Evolutionary conservation across 108 stramenopile species (phyloP), one percentile per base, ranked within the genome.

Genomic region (Pseudonitzschia multistriata): DNA sequence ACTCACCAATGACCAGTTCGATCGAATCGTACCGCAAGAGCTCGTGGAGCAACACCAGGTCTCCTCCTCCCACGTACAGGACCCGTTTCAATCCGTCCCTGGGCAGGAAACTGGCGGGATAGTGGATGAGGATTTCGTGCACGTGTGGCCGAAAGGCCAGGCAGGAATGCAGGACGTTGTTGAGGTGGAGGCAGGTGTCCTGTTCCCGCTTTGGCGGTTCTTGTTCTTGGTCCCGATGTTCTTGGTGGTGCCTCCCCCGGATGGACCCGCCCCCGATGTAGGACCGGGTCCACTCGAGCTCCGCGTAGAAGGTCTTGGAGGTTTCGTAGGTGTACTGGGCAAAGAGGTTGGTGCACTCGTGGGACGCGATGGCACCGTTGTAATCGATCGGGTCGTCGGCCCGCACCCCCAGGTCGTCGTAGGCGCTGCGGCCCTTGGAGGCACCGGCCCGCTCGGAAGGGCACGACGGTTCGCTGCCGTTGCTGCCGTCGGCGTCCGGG

Each of bases 101-200:
- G 14, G 67, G 31, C 34, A 94, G 55, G 60, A 85, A 94, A 11
- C 89, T 86, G 0, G 93, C 90, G 35, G 93, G 80, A 68, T 90
- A 87, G 75, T 94, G 88, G 14, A 90, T 82, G 29, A 77, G 74
- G 34, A 71, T 76, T 70, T 94, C 93, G 57, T 94, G 93, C 68
- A 92, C 91, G 54, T 94, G 90, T 6, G 93, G 90, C 27, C 93
- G 86, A 64, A 92, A 94, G 22, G 64, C 64, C 48, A 77, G 62
- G 40, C 90, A 91, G 53, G 90, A 90, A 67, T 94, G 93, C 29
- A 89, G 59, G 40, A 85, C 83, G 49, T 76, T 70, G 48, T 91
- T 87, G 29, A 94, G 49, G 25, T 77, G 72, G 66, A 78, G 29
- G 74, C 89, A 90, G 13, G 80, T 79, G 65, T 92, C 84, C 5